Conservation (phyloP, 2,329 filamentous ascomycete species). For the Blastomyces percursus region DNA sequence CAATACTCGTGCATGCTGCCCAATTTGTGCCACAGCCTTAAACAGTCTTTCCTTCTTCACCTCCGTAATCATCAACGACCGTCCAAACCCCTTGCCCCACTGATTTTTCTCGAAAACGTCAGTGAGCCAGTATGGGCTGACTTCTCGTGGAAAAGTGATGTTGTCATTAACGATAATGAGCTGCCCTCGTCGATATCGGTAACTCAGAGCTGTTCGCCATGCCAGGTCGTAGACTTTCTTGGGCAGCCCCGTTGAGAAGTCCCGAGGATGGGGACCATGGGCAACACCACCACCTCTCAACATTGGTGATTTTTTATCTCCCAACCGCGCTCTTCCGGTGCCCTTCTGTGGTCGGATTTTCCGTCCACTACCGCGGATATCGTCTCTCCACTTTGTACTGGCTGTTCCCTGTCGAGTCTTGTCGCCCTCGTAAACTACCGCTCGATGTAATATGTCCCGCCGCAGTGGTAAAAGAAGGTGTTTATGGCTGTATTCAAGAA, state of each 20-base stretch:
- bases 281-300: slow-evolving; percentile 74
- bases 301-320: slow-evolving; percentile 71
- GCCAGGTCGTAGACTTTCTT: slow-evolving; percentile 90
- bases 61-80: slow-evolving; percentile 64
- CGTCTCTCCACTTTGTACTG: slow-evolving; percentile 65
- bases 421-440: slow-evolving; percentile 87
- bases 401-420: slow-evolving; percentile 78
- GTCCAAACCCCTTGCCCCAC: slow-evolving; percentile 56
- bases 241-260: slow-evolving; percentile 75
- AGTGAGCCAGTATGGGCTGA: slow-evolving; percentile 47
- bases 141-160: slow-evolving; percentile 49
- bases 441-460: slow-evolving; percentile 83
- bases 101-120: slow-evolving; percentile 60
- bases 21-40: slow-evolving; percentile 52
- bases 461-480: slow-evolving; percentile 81
- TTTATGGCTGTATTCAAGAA: slow-evolving; percentile 66
- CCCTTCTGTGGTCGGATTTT: slow-evolving; percentile 88
- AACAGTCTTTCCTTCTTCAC: slow-evolving; percentile 52
- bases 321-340: slow-evolving; percentile 64
- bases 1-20: slow-evolving; percentile 57
- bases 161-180: slow-evolving; percentile 75
- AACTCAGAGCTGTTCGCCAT: slow-evolving; percentile 86
- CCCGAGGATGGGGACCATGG: slow-evolving; percentile 81
- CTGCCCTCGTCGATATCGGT: slow-evolving; percentile 79
- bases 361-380: slow-evolving; percentile 70